Conservation (phyloP, 371 early-diverging fungal genomes). For the Rhizopus microsporus region DNA sequence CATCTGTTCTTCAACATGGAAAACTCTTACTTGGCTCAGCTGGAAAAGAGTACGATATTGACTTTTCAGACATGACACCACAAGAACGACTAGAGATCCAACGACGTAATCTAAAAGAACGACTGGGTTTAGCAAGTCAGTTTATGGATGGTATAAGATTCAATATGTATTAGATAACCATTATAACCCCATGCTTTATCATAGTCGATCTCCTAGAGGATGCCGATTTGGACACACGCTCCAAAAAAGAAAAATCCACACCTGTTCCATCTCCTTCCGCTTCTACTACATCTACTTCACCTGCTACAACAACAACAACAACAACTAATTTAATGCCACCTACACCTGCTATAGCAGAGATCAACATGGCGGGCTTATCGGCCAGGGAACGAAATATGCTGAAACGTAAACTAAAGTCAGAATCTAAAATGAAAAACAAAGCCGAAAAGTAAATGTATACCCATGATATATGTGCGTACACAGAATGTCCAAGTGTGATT, state of each 20-base stretch:
- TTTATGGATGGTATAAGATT: slow-evolving; percentile 79
- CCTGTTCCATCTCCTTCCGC: slow-evolving; percentile 39
- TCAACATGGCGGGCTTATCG: slow-evolving; percentile 82
- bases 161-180: neutral
- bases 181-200: slow-evolving; percentile 1
- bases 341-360: slow-evolving; percentile 51
- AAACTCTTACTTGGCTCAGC: slow-evolving; percentile 84
- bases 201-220: slow-evolving; percentile 77
- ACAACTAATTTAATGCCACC: slow-evolving; percentile 20
- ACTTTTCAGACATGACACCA: slow-evolving; percentile 78
- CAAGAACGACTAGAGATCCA: slow-evolving; percentile 84
- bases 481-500: neutral
- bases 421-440: slow-evolving; percentile 72
- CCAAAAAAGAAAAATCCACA: slow-evolving; percentile 24
- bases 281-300: slow-evolving; percentile 17
- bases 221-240: slow-evolving; percentile 52
- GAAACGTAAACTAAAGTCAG: slow-evolving; percentile 86
- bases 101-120: slow-evolving; percentile 79
- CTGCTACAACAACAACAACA: slow-evolving; percentile 32
- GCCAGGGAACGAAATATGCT: slow-evolving; percentile 88
- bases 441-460: slow-evolving; percentile 66
- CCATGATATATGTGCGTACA: neutral
- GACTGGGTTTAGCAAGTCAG: slow-evolving; percentile 85
- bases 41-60: slow-evolving; percentile 91
- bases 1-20: slow-evolving; percentile 78